Evolutionary conservation across 73 alveolate species (phyloP), one percentile per base, ranked within the genome.

Genomic region (Paraurostyla sp.): DNA sequence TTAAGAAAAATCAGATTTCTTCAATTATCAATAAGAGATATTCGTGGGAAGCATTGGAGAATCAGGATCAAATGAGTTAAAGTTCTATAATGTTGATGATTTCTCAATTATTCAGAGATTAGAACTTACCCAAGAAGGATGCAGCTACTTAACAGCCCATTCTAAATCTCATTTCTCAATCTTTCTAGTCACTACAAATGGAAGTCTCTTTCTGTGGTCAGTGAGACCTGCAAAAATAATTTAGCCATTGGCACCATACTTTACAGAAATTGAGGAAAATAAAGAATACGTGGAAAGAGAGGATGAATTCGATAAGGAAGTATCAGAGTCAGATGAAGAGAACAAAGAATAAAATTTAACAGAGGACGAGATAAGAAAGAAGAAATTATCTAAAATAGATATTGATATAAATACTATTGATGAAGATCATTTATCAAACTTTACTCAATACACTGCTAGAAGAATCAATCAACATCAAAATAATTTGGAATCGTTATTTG

Each of bases 21-120:
- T 81, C 40, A 25, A 18, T 3, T 73, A 43, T 25, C 45, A 83
- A 46, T 20, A 48, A 45, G 84, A 85, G 59, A 32, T 36, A 23
- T 69, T 86, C 38, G 93, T 86, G 45, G 59, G 93, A 20, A 73
- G 87, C 68, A 85, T 85, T 20, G 92, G 92, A 2, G 92, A 85
- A 49, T 60, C 86, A 3, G 92, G 92, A 0, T 68, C 92, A 2
- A 69, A 85, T 69, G 92, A 85, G 42, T 42, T 85, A 4, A 65
- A 69, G 52, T 69, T 85, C 41, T 69, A 60, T 52, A 48, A 36
- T 65, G 71, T 56, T 3, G 51, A 60, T 46, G 87, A 69, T 48
- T 27, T 22, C 30, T 22, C 69, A 6, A 46, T 43, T n/a, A 62
- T 60, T 32, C 45, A 51, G 48, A 20, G 86, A 30, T 33, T 85